Evolutionary conservation across 495 filamentous ascomycete species (phyloP).

Genomic region (Penicillium cataractarum): DNA sequence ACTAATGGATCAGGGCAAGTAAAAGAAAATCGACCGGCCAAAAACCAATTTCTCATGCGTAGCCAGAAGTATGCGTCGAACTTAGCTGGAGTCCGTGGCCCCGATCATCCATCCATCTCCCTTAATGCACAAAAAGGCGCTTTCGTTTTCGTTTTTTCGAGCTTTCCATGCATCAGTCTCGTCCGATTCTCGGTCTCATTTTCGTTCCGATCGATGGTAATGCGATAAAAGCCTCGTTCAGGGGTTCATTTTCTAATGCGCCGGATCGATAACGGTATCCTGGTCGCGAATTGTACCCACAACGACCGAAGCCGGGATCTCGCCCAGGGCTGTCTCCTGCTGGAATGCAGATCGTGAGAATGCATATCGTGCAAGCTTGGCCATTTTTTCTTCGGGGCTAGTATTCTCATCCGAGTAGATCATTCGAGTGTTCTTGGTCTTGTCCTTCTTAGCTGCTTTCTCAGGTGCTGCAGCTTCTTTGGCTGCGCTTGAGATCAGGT

Average conservation of each 20-base stretch:
- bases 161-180: not conserved
- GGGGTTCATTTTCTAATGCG: constrained; percentile 27
- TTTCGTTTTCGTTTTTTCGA: not conserved
- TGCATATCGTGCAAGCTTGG: constrained; percentile 73
- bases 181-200: not conserved
- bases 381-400: constrained; percentile 89
- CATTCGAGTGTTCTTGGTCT: constrained; percentile 70
- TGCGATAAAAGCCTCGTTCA: not conserved
- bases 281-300: constrained; percentile 39
- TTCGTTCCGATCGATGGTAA: not conserved
- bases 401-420: constrained; percentile 76
- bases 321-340: constrained; percentile 41
- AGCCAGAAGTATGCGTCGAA: constrained; percentile 46
- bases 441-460: constrained; percentile 66
- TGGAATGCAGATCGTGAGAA: constrained; percentile 57
- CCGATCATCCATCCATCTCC: not conserved
- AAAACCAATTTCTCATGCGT: constrained; percentile 31
- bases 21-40: constrained; percentile 28
- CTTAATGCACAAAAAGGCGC: not conserved
- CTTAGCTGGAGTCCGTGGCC: constrained; percentile 46
- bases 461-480: constrained; percentile 40
- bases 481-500: constrained; percentile 55
- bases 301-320: constrained; percentile 42
- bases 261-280: constrained; percentile 43
- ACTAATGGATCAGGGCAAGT: constrained; percentile 43